Base-by-base conservation (phyloP, 345 rosid species). In the Aethionema arabicum region DNA sequence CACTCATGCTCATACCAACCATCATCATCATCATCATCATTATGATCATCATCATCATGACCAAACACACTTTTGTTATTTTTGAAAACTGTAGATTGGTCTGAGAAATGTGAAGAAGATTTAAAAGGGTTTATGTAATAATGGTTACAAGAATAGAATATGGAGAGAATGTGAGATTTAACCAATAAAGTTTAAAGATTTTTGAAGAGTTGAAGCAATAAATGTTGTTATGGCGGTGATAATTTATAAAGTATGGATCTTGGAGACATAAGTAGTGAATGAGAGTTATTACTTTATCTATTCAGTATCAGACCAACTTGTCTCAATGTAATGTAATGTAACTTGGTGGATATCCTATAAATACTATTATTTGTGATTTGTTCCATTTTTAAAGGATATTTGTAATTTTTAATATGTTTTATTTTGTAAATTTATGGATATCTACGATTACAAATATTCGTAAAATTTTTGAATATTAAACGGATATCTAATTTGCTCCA, bases 1-100 rank as follows among this genome's bases (percentile, higher is more conserved):
- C 82, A 13, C 73, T 73, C 43, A 15, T 42, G 66, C 43, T 50
- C 75, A 71, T 51, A 13, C 60, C 66, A 58, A 61, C 70, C 4
- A 70, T 11, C 0, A 16, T 37, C 61, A 64, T 57, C 27, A 47
- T 50, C 12, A 49, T 39, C 59, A 8, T 52, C 42, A 59, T n/a
- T n/a, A n/a, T n/a, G n/a, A 16, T 37, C 61, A 64, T 57, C 27
- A 47, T 43, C 72, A 63, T 57, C 42, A 42, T 68, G 48, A 48
- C 64, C 44, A 40, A 12, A 48, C 45, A 56, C 46, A 49, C 57
- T 62, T 52, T 54, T n/a, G 63, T 68, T 52, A 69, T 21, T 21
- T 21, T 21, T 21, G 27, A 21, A 21, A 21, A 52, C 32, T 0
- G 36, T 60, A 49, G 49, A 42, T 63, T 56, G 65, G 67, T 61